phyloP scores from a whole-genome alignment of 2,329 filamentous ascomycete species.

The Stemphylium vesicarium region DNA sequence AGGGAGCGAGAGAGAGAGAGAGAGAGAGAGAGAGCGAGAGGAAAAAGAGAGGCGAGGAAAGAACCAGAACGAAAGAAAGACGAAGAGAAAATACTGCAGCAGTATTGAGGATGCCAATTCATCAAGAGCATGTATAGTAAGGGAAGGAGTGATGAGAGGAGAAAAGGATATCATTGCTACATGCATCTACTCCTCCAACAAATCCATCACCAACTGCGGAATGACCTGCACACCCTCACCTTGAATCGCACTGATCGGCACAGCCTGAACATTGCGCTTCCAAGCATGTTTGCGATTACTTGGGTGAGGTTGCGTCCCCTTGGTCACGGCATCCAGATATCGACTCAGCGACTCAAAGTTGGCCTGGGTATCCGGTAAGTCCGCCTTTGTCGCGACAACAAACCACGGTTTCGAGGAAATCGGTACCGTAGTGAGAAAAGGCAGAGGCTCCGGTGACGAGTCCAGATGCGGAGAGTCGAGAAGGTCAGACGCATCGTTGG shows the following conservation, averaged over 20 bases:
- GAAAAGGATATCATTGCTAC: slow-evolving; percentile 12
- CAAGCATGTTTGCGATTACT: slow-evolving; percentile 70
- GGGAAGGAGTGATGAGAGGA: not conserved
- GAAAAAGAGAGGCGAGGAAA: too few relatives aligned
- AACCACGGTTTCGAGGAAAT: slow-evolving; percentile 98
- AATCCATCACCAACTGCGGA: slow-evolving; percentile 72
- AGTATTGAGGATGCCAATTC: too few relatives aligned
- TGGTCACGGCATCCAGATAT: slow-evolving; percentile 73
- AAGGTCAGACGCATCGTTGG: slow-evolving; percentile 25
- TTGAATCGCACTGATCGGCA: slow-evolving; percentile 89
- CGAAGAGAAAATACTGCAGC: too few relatives aligned
- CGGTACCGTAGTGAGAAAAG: slow-evolving; percentile 63
- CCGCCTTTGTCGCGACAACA: slow-evolving; percentile 91
- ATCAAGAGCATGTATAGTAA: too few relatives aligned
- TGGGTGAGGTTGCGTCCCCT: slow-evolving; percentile 71
- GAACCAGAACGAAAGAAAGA: too few relatives aligned
- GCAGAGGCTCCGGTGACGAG: slow-evolving; percentile 47
- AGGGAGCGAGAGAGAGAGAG: too few relatives aligned
- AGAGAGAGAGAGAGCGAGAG: too few relatives aligned
- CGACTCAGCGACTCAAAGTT: slow-evolving; percentile 74
- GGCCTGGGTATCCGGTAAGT: slow-evolving; percentile 76
- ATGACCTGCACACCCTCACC: slow-evolving; percentile 81
- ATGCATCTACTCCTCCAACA: slow-evolving; percentile 56
- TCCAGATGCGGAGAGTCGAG: slow-evolving; percentile 32
- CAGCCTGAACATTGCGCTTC: slow-evolving; percentile 63